Conservation (phyloP, 495 filamentous ascomycete genomes). For the Penicillium macrosclerotiorum region DNA sequence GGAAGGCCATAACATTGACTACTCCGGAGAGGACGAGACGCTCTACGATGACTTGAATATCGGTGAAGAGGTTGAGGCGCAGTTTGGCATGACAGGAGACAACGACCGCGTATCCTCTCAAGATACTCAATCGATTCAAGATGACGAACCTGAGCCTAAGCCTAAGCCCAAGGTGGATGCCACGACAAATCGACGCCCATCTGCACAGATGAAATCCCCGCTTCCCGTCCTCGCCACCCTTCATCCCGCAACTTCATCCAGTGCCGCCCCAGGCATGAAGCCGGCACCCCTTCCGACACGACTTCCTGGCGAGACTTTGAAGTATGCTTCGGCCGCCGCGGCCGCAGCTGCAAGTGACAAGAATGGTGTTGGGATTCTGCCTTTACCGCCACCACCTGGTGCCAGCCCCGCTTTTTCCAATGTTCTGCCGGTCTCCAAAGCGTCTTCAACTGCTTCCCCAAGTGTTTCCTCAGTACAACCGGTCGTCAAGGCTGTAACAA, state of each 20-base stretch:
- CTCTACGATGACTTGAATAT: constrained; percentile 95
- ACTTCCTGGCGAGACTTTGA: constrained; percentile 83
- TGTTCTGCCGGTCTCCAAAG: constrained; percentile 42
- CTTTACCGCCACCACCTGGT: constrained; percentile 85
- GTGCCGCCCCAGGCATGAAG: constrained; percentile 76
- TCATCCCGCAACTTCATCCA: constrained; percentile 50
- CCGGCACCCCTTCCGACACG: constrained; percentile 84
- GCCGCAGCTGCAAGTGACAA: constrained; percentile 93
- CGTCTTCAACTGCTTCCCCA: constrained; percentile 53
- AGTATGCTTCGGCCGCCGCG: constrained; percentile 94
- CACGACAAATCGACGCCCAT: constrained; percentile 66
- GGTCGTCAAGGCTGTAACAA: constrained; percentile 33
- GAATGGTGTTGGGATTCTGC: constrained; percentile 82
- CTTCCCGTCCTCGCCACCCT: constrained; percentile 86
- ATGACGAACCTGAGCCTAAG: constrained; percentile 70
- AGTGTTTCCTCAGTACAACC: constrained; percentile 54
- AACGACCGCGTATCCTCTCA: constrained; percentile 89
- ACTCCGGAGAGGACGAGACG: constrained; percentile 79
- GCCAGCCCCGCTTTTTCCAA: constrained; percentile 45
- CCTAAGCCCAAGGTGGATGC: constrained; percentile 47
- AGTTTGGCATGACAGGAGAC: constrained; percentile 78
- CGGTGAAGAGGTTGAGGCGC: constrained; percentile 79
- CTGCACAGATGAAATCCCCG: constrained; percentile 89
- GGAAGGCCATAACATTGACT: constrained; percentile 83
- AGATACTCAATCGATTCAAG: constrained; percentile 89